phyloP scores from a whole-genome alignment of 768 basidiomycete species.

The Calocybe indica region DNA sequence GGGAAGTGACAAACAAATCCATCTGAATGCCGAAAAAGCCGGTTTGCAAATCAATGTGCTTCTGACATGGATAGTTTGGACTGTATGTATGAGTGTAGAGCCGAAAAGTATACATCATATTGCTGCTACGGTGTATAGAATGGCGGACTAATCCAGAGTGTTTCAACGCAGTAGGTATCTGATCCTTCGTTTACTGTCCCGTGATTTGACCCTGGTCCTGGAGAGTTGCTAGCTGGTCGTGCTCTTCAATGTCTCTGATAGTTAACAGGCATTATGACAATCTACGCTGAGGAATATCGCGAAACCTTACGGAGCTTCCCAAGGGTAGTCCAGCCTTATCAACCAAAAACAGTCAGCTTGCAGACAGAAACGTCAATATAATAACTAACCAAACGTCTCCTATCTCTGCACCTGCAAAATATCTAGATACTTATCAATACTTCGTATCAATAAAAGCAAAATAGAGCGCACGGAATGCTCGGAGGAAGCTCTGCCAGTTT shows the following conservation, averaged over 20 bases:
- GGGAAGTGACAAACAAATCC: too few species aligned
- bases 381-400: constrained; percentile 63
- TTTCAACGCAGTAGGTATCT: too few species aligned
- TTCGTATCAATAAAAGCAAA: constrained; percentile 1
- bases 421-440: constrained; percentile 33
- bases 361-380: background rate
- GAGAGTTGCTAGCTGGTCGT: constrained; percentile 53
- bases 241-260: constrained; percentile 68
- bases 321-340: constrained; percentile 78
- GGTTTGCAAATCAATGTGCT: too few species aligned
- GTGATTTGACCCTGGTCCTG: constrained; percentile 23
- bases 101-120: too few species aligned
- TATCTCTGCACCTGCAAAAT: constrained; percentile 78
- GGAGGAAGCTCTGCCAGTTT: constrained; percentile 75
- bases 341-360: background rate
- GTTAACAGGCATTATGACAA: constrained; percentile 1
- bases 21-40: too few species aligned
- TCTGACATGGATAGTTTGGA: too few species aligned
- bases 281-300: background rate
- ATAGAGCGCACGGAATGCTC: constrained; percentile 47
- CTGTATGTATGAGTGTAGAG: too few species aligned
- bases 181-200: too few species aligned
- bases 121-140: too few species aligned
- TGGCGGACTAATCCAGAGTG: too few species aligned
- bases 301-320: constrained; percentile 63